Evolutionary conservation across 345 rosid species (phyloP).

Genomic region (Eutrema heterophyllum): DNA sequence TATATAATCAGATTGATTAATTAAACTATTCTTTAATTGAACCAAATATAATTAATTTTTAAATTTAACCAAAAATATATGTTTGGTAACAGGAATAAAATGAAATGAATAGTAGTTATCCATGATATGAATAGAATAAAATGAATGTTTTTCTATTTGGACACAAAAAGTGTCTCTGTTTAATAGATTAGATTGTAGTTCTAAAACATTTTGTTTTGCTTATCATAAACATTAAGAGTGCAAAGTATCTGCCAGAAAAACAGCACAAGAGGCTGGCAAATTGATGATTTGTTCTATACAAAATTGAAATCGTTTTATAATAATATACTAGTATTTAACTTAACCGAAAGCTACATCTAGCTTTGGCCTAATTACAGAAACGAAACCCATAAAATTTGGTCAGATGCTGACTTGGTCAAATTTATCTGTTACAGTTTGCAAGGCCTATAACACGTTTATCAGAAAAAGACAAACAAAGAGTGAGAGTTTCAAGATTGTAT

Average conservation of each 20-base stretch:
- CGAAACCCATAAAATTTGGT: not conserved
- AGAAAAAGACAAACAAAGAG: constrained; percentile 12
- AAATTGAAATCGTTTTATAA: not conserved
- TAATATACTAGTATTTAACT: not conserved
- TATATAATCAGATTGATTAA: too few species aligned
- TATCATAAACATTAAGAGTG: not conserved
- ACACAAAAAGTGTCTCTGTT: too few species aligned
- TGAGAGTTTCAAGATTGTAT: constrained; percentile 11
- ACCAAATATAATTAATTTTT: too few species aligned
- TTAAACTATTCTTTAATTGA: too few species aligned
- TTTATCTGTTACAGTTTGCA: not conserved
- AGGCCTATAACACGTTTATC: not conserved
- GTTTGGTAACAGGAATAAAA: too few species aligned
- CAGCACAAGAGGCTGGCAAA: constrained; percentile 1
- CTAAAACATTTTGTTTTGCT: not conserved
- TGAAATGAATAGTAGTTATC: too few species aligned
- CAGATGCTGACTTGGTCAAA: constrained; percentile 11
- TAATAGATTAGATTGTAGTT: too few species aligned
- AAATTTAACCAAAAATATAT: too few species aligned
- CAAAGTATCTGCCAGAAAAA: not conserved
- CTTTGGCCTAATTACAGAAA: constrained; percentile 9
- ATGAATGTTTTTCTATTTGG: too few species aligned
- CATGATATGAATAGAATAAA: too few species aligned
- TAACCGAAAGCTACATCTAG: not conserved
- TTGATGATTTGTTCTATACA: constrained; percentile 6